Conservation (phyloP, 352 stramenopile genomes). For the Pythium rishiriense region DNA sequence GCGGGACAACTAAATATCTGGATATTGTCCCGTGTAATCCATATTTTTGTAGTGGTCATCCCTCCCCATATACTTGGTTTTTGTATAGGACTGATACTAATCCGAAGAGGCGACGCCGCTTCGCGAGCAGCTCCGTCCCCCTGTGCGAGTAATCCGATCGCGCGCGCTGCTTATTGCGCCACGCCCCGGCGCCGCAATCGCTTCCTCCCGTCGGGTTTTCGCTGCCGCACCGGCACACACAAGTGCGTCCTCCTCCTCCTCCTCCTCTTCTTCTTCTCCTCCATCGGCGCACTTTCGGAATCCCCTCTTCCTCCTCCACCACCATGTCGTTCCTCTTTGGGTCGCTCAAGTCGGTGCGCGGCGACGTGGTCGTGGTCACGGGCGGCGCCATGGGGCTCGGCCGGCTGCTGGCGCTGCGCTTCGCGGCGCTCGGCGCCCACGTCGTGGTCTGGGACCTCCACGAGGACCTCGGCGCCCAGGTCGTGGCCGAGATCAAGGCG, state of each 20-base stretch:
- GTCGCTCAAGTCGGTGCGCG: conserved; percentile 22
- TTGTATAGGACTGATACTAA: no score
- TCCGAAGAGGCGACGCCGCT: neutral
- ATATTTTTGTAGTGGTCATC: no score
- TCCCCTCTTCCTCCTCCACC: neutral
- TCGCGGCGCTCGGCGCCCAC: conserved; percentile 37
- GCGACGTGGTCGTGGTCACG: conserved; percentile 35
- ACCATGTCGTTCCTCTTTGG: conserved; percentile 24
- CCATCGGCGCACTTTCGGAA: neutral
- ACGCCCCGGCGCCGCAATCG: neutral
- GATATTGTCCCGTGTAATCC: no score
- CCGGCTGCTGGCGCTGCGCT: conserved; percentile 39
- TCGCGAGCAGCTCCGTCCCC: neutral
- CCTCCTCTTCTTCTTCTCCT: neutral
- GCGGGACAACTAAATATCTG: no score
- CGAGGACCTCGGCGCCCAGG: conserved; percentile 26
- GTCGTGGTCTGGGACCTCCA: conserved; percentile 48
- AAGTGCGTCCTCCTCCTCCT: no score
- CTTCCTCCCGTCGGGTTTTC: conserved; percentile 4
- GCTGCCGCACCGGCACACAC: neutral
- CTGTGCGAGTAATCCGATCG: conserved; percentile 5
- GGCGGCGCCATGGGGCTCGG: conserved; percentile 38
- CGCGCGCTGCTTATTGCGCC: neutral
- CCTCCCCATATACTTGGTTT: no score
- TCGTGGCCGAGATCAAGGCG: conserved; percentile 37